phyloP scores from a whole-genome alignment of 106 monocot genomes.

The Triglochin maritima region DNA sequence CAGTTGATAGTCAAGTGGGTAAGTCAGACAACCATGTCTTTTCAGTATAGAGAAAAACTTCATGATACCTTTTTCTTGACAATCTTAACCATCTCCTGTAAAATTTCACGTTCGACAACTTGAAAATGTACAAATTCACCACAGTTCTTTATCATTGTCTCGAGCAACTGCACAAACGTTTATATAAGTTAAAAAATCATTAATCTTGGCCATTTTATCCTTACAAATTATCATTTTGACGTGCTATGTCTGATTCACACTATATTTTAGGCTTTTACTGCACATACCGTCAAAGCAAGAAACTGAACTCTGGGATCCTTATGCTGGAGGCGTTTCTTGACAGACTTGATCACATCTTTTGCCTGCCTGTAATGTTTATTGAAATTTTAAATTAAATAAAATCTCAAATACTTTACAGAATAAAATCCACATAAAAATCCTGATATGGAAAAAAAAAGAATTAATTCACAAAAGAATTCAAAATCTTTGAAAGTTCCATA shows the following conservation, averaged over 20 bases:
- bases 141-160: conserved; percentile 93
- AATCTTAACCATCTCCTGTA: conserved; percentile 88
- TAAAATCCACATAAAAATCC: not conserved
- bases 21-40: too few relatives aligned
- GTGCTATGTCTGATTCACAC: not conserved
- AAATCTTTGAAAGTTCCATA: not conserved
- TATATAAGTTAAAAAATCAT: not conserved
- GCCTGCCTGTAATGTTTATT: conserved; percentile 14
- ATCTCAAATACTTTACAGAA: not conserved
- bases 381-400: not conserved
- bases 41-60: not conserved
- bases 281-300: conserved; percentile 64
- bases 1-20: too few relatives aligned
- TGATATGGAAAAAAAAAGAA: not conserved
- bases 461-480: not conserved
- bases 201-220: not conserved
- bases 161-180: conserved; percentile 51
- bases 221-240: not conserved
- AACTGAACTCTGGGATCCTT: conserved; percentile 23
- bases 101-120: conserved; percentile 69
- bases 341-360: conserved; percentile 23
- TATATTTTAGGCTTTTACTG: not conserved
- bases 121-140: conserved; percentile 80
- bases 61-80: conserved; percentile 62
- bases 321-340: conserved; percentile 29